Percentiles rank a stretch among this genome's conserved stretches.
Evolutionary conservation across 1,139 yeast genomes (phyloP).

Genomic region (Wickerhamiella pararugosa): DNA sequence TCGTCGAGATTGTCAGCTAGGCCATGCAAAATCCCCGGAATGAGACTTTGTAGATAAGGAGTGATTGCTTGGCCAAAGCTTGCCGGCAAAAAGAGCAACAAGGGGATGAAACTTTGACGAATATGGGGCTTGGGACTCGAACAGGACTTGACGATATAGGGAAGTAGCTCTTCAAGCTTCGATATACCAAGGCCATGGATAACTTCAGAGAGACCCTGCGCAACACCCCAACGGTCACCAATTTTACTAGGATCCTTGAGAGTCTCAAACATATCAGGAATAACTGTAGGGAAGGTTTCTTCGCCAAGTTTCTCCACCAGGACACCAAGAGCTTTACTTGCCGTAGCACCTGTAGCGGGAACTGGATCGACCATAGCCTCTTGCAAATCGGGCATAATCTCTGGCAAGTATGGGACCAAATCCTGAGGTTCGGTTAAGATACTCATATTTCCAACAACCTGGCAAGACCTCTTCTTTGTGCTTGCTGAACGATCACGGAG

Average conservation of each 20-base stretch:
- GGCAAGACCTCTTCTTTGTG: conserved; percentile 88
- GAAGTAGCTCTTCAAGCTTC: conserved; percentile 78
- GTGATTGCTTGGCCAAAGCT: conserved; percentile 89
- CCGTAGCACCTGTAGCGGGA: conserved; percentile 92
- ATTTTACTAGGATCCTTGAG: conserved; percentile 67
- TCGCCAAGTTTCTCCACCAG: conserved; percentile 94
- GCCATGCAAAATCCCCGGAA: conserved; percentile 83
- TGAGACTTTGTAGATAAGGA: conserved; percentile 70
- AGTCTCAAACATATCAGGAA: conserved; percentile 63
- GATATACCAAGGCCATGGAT: conserved; percentile 78
- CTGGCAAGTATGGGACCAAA: conserved; percentile 64
- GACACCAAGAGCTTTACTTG: conserved; percentile 93
- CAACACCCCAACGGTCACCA: conserved; percentile 93
- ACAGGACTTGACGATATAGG: conserved; percentile 63
- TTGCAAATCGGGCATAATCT: conserved; percentile 69
- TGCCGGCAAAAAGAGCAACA: conserved; percentile 78
- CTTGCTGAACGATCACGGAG: conserved; percentile 86
- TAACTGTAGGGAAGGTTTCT: conserved; percentile 83
- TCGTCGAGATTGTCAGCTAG: conserved; percentile 81
- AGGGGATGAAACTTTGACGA: conserved; percentile 88
- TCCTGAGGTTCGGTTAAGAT: conserved; percentile 83
- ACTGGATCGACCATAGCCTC: conserved; percentile 97
- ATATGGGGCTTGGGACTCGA: conserved; percentile 49
- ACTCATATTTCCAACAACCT: conserved; percentile 97
- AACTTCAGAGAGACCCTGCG: conserved; percentile 93